These are phyloP conservation scores for Geotrichum macrosporum DNA, from an alignment of 1,139 yeast species.

Conservation along the genomic window DNA sequence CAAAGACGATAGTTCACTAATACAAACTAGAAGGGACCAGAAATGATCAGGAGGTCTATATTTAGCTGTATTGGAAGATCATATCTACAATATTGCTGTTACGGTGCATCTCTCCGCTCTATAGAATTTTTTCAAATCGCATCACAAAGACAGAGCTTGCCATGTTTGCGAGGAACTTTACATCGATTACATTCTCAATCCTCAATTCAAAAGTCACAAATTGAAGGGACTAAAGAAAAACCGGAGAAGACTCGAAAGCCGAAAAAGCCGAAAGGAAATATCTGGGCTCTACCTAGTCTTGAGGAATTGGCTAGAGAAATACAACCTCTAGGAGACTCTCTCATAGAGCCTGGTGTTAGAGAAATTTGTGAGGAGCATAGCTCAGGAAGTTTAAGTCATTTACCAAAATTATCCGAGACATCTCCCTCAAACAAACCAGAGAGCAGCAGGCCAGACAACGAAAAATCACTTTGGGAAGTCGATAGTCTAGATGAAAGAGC, in stretches of 20 bases:
- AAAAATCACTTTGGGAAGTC: background rate
- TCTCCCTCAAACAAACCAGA: background rate
- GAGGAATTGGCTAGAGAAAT: background rate
- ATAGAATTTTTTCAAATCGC: no score
- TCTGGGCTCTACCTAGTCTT: constrained; percentile 8
- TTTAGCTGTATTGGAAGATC: background rate
- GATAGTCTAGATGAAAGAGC: constrained; percentile 18
- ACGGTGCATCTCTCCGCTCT: background rate
- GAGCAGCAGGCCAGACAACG: background rate
- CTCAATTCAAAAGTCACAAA: background rate
- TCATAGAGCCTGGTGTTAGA: background rate
- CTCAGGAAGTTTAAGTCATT: background rate
- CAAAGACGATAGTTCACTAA: no score
- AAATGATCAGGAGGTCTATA: background rate
- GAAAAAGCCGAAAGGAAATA: constrained; percentile 2
- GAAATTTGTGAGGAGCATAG: background rate
- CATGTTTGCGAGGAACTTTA: no score
- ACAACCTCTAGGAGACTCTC: constrained; percentile 12
- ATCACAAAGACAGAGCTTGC: no score
- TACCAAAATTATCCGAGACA: background rate
- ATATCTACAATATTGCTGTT: background rate
- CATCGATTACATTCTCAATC: background rate
- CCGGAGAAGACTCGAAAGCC: background rate
- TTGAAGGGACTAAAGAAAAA: background rate
- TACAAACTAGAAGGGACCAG: no score